Evolutionary conservation across 1,139 yeast species (phyloP).

Genomic region (Zhuliangozyma blackwelliae): DNA sequence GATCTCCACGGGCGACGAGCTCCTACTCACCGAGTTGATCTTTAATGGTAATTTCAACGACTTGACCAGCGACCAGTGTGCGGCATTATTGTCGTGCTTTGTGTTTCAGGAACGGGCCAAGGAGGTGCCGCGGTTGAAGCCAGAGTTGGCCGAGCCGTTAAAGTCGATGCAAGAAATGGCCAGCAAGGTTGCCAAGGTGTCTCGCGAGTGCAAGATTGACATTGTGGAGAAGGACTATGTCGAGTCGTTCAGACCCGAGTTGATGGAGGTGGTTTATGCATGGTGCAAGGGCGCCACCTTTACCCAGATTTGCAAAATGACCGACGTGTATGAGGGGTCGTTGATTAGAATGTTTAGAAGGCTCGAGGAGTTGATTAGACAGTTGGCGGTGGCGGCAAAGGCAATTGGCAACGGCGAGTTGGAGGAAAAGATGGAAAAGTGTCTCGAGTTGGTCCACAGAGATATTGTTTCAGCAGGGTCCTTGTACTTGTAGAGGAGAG

Average conservation of each 20-base stretch:
- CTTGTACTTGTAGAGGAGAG: constrained; percentile 52
- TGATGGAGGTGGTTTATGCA: constrained; percentile 94
- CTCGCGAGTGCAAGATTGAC: constrained; percentile 85
- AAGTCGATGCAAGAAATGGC: constrained; percentile 89
- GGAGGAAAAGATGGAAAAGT: constrained; percentile 84
- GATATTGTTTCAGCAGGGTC: constrained; percentile 97
- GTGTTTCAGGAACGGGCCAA: constrained; percentile 96
- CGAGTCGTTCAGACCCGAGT: constrained; percentile 82
- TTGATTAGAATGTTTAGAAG: constrained; percentile 91
- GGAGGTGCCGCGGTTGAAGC: constrained; percentile 78
- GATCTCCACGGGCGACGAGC: constrained; percentile 91
- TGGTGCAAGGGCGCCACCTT: constrained; percentile 98
- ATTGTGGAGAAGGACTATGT: constrained; percentile 87
- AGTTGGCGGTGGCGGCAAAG: constrained; percentile 84
- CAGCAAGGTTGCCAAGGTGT: constrained; percentile 78
- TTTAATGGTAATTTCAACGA: constrained; percentile 94
- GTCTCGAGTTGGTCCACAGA: constrained; percentile 82
- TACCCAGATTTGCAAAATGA: constrained; percentile 96
- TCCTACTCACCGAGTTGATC: constrained; percentile 81
- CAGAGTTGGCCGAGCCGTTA: constrained; percentile 86
- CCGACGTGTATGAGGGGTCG: constrained; percentile 97
- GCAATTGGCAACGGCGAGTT: constrained; percentile 86
- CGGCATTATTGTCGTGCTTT: constrained; percentile 87
- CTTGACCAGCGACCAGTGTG: constrained; percentile 82
- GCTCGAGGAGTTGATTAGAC: constrained; percentile 87